Evolutionary conservation across 352 stramenopile genomes (phyloP).

Genomic region (Pythium dissotocum): DNA sequence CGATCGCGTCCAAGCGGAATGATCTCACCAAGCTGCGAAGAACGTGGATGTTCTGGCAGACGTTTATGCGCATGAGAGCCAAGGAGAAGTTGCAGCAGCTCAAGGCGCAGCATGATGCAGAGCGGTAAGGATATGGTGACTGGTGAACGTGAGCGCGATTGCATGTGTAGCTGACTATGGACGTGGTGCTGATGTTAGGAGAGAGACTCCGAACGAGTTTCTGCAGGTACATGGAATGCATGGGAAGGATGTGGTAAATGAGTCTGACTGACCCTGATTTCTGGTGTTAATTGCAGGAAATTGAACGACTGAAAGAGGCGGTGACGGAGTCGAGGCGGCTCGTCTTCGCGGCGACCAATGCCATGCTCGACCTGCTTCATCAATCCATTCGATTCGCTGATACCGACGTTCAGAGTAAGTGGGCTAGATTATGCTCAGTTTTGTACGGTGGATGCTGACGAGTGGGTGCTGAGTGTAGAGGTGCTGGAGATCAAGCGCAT

Average conservation of each 20-base stretch:
- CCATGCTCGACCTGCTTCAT: slow-evolving; percentile 61
- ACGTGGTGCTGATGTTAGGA: not conserved
- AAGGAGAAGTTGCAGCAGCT: slow-evolving; percentile 61
- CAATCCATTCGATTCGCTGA: slow-evolving; percentile 58
- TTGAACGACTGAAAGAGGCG: slow-evolving; percentile 58
- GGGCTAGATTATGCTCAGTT: not conserved
- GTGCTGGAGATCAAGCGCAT: slow-evolving; percentile 61
- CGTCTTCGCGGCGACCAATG: slow-evolving; percentile 58
- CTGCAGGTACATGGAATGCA: slow-evolving; percentile 11
- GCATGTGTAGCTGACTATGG: not conserved
- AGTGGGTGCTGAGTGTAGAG: slow-evolving; percentile 27
- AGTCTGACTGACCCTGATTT: not conserved
- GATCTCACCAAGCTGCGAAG: slow-evolving; percentile 45
- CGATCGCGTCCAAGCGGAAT: slow-evolving; percentile 56
- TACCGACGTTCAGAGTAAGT: slow-evolving; percentile 55
- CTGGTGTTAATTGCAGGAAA: slow-evolving; percentile 27
- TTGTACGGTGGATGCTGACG: not conserved
- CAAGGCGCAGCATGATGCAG: slow-evolving; percentile 55
- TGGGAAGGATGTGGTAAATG: not conserved
- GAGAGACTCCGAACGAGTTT: slow-evolving; percentile 27
- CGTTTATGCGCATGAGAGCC: slow-evolving; percentile 46
- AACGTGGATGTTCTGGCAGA: slow-evolving; percentile 52
- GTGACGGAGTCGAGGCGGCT: slow-evolving; percentile 56
- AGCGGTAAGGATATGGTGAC: not conserved
- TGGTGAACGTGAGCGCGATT: too few species aligned